A percentile compares a stretch with the other conserved stretches of the same genome.
Evolutionary conservation across 2,329 filamentous ascomycete species (phyloP).

Genomic region (Scytalidium sp.): DNA sequence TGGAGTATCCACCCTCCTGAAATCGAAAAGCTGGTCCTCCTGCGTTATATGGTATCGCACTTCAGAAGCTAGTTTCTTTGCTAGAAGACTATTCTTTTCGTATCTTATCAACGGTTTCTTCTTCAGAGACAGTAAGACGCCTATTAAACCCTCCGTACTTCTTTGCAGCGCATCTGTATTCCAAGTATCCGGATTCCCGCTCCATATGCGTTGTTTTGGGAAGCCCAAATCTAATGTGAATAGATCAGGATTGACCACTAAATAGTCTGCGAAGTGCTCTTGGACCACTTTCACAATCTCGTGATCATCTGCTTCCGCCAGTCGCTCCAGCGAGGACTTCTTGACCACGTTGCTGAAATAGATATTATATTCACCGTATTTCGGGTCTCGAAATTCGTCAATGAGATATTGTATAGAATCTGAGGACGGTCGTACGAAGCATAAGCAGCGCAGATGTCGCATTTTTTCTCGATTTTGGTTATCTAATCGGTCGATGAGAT

Average conservation of each 20-base stretch:
- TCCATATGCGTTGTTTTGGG: conserved; percentile 77
- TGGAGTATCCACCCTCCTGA: conserved; percentile 89
- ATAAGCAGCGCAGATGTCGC: conserved; percentile 91
- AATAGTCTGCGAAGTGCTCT: conserved; percentile 94
- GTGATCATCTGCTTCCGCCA: conserved; percentile 95
- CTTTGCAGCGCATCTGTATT: conserved; percentile 84
- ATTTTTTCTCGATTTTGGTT: conserved; percentile 92
- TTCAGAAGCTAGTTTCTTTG: conserved; percentile 91
- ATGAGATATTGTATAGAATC: conserved; percentile 92
- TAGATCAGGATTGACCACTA: conserved; percentile 91
- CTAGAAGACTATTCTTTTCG: conserved; percentile 82
- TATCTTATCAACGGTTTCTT: conserved; percentile 96
- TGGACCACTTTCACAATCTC: conserved; percentile 93
- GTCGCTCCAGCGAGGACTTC: conserved; percentile 88
- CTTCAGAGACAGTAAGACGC: conserved; percentile 82
- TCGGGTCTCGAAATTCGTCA: conserved; percentile 92
- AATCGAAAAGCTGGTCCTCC: conserved; percentile 95
- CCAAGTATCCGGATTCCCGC: conserved; percentile 79
- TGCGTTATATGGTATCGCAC: conserved; percentile 91
- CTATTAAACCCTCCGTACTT: conserved; percentile 82
- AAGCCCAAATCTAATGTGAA: conserved; percentile 75
- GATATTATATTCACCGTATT: conserved; percentile 95
- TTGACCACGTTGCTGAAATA: conserved; percentile 98
- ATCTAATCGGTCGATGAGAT: conserved; percentile 93
- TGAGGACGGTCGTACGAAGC: conserved; percentile 86